Evolutionary conservation across 768 basidiomycete species (phyloP).

Genomic region (Phlegmacium glaucopus): DNA sequence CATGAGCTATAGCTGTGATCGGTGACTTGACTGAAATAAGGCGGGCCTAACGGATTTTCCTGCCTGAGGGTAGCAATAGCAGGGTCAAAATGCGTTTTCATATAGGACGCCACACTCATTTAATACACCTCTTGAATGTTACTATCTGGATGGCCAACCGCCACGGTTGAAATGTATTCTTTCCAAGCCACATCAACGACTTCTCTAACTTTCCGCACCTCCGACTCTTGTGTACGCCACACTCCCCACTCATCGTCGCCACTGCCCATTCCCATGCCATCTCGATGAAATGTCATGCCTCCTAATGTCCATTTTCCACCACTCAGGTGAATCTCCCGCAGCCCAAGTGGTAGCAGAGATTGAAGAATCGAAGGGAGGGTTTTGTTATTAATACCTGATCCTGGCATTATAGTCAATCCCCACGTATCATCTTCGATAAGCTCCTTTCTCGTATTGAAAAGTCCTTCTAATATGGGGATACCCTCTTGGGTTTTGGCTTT

Average conservation of each 20-base stretch:
- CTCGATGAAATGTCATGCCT: conserved; percentile 45
- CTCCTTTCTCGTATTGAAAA: conserved; percentile 35
- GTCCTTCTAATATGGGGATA: conserved; percentile 35
- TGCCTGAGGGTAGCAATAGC: too few species aligned
- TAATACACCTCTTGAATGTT: background rate
- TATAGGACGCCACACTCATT: too few species aligned
- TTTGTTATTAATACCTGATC: conserved; percentile 66
- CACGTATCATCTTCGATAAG: conserved; percentile 34
- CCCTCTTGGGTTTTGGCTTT: conserved; percentile 39
- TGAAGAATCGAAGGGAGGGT: conserved; percentile 50
- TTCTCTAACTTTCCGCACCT: conserved; percentile 48
- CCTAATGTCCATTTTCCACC: conserved; percentile 63
- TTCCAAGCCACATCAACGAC: conserved; percentile 38
- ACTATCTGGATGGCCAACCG: too few species aligned
- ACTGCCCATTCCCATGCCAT: conserved; percentile 68
- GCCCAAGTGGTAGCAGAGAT: conserved; percentile 49
- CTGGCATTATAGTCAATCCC: conserved; percentile 59
- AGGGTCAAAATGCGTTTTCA: too few species aligned
- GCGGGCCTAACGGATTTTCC: too few species aligned
- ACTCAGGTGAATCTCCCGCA: conserved; percentile 73
- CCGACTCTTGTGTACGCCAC: conserved; percentile 59
- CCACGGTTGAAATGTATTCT: conserved; percentile 13
- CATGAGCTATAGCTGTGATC: too few species aligned
- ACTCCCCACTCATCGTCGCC: conserved; percentile 55
- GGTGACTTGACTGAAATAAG: too few species aligned